A percentile compares a stretch with the other conserved stretches of the same genome.
Conservation (phyloP, 2,329 filamentous ascomycete species). For the Didymella keratinophila region DNA sequence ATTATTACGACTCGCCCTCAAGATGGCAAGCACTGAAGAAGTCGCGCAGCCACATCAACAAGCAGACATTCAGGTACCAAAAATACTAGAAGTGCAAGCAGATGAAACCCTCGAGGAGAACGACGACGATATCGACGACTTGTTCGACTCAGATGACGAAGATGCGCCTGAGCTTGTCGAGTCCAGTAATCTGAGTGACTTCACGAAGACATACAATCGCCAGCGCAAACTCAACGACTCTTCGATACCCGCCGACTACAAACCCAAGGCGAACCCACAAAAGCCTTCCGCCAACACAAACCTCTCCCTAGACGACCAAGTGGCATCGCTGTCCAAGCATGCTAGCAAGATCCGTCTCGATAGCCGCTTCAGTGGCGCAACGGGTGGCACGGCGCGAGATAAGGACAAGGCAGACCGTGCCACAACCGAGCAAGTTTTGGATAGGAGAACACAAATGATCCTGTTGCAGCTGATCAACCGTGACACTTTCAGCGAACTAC, state of each 20-base stretch:
- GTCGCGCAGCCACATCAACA: constrained; percentile 18
- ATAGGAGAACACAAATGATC: constrained; percentile 94
- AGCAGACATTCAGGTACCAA: constrained; percentile 11
- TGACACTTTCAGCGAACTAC: constrained; percentile 85
- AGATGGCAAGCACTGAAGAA: constrained; percentile 26
- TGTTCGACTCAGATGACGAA: constrained; percentile 66
- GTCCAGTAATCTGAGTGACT: constrained; percentile 68
- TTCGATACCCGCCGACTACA: constrained; percentile 58
- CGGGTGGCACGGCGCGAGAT: constrained; percentile 57
- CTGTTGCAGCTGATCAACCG: constrained; percentile 95
- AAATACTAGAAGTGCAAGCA: constrained; percentile 14
- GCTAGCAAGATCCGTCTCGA: constrained; percentile 86
- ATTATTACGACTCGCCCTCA: background rate
- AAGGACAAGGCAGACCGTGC: constrained; percentile 93
- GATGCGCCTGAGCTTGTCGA: constrained; percentile 64
- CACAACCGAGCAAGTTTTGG: constrained; percentile 92
- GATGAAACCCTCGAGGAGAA: constrained; percentile 48
- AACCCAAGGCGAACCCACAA: constrained; percentile 75
- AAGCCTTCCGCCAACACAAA: constrained; percentile 77
- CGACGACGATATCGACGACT: constrained; percentile 70
- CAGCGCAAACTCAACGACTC: constrained; percentile 72
- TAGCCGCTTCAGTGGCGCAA: constrained; percentile 61
- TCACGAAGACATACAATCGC: constrained; percentile 88
- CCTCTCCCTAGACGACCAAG: constrained; percentile 84
- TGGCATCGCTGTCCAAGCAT: constrained; percentile 83